Base-by-base conservation (phyloP, 1,284 basidiomycete species). In the Sporisorium graminicola region DNA sequence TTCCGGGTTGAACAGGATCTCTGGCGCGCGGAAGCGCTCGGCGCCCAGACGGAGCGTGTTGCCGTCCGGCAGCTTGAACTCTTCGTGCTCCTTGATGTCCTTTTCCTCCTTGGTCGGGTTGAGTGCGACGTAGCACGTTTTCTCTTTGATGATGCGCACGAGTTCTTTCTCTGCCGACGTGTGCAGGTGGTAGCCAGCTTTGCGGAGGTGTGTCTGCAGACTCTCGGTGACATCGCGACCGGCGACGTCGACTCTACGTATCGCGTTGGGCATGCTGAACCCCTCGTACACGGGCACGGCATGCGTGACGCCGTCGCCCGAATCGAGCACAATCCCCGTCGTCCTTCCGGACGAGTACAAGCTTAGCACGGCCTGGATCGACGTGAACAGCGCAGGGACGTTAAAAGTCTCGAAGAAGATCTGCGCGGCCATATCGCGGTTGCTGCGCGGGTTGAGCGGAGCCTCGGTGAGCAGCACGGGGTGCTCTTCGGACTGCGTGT, bases 321-420 rank as follows among this genome's bases (percentile, higher is more conserved):
- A 98, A 86, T 99, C 97, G 16, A 99, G 90, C 4, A 99, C 97
- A 65, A 99, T 98, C 42, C 97, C 97, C 31, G 97, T 99, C 68
- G 97, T 99, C 74, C 97, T 90, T n/a, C 97, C 97, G 6, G 96
- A 98, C 3, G 97, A 95, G 88, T 99, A 99, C 85, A 99, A 87
- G 77, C 94, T 94, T 61, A 99, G 88, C 22, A 99, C 96, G 27
- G 97, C 97, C 88, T 99, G 97, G 5, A 99, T 94, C 53, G 94
- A 95, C 18, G 93, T 96, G 87, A 95, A 99, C 69, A 99, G 88
- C 9, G 97, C 97, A 22, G 97, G 97, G 20, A 99, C 97, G 86
- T 99, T 99, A 90, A 95, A 95, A 43, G 93, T 95, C 89, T 96
- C 94, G 86, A 96, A 96, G 92, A 95, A 95, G 89, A 95, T 94